Conservation (phyloP, 495 filamentous ascomycete species). For the Wilcoxina mikolae region DNA sequence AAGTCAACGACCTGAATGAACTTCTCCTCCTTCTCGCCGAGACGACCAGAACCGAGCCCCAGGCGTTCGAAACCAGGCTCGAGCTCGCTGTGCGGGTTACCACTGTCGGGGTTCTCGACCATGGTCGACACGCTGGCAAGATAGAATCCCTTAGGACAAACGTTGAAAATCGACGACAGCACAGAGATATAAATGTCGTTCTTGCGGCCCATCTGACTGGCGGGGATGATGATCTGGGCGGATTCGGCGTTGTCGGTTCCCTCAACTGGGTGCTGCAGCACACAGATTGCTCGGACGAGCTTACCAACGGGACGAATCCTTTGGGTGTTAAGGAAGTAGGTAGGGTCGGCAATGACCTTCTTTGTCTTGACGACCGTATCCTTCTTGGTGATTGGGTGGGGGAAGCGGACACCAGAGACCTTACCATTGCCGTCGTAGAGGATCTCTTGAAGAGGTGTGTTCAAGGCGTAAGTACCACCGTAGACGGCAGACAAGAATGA, state of each 20-base stretch:
- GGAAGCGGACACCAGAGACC: constrained; percentile 69
- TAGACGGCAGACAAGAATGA: constrained; percentile 95
- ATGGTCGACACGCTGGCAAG: constrained; percentile 97
- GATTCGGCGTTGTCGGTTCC: constrained; percentile 80
- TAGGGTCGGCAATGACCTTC: constrained; percentile 91
- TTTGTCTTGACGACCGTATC: constrained; percentile 90
- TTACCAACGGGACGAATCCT: constrained; percentile 79
- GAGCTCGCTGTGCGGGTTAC: constrained; percentile 91
- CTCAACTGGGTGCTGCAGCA: constrained; percentile 85
- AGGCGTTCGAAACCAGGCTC: constrained; percentile 87
- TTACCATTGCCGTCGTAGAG: constrained; percentile 64
- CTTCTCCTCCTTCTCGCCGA: constrained; percentile 89
- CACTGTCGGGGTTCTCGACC: constrained; percentile 54
- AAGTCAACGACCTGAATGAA: constrained; percentile 36
- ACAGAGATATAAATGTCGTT: constrained; percentile 98
- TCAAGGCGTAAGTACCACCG: constrained; percentile 98
- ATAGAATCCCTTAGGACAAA: constrained; percentile 98
- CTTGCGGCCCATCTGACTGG: constrained; percentile 87
- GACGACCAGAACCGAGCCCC: constrained; percentile 68
- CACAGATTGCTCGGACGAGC: constrained; percentile 89
- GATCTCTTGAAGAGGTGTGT: constrained; percentile 82
- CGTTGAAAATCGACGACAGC: constrained; percentile 90
- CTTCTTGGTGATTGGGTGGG: constrained; percentile 73
- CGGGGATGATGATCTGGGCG: constrained; percentile 90
- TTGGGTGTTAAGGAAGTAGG: constrained; percentile 62